Percentiles rank a stretch among this genome's conserved stretches.
phyloP scores from a whole-genome alignment of 2,329 filamentous ascomycete species.

The Venturia oleaginea region DNA sequence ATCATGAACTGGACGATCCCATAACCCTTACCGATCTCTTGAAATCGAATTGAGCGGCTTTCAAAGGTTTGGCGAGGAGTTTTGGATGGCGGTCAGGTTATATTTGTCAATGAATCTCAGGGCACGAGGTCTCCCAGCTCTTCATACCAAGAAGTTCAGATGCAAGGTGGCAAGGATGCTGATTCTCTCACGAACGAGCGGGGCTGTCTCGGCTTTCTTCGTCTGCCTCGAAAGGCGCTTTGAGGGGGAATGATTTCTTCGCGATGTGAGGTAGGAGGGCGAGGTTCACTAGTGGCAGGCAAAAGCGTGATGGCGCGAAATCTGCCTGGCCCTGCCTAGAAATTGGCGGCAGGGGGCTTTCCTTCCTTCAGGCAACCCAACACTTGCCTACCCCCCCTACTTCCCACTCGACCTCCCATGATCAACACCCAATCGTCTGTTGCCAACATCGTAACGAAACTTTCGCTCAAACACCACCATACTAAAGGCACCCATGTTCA shows the following conservation, averaged over 20 bases:
- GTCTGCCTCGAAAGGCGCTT: background rate
- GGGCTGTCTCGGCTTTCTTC: background rate
- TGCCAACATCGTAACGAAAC: background rate
- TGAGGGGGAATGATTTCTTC: background rate
- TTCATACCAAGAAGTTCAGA: background rate
- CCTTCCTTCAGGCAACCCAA: background rate
- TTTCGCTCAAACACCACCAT: background rate
- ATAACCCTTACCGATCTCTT: too few species aligned
- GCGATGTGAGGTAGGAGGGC: background rate
- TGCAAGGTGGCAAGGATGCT: background rate
- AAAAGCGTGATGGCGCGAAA: background rate
- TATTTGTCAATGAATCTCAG: background rate
- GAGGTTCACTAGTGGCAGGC: background rate
- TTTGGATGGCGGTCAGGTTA: too few species aligned
- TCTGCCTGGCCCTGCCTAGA: background rate
- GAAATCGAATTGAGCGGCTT: too few species aligned
- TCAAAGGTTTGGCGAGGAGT: too few species aligned
- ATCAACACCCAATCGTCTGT: background rate
- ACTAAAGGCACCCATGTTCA: background rate
- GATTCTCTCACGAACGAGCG: background rate
- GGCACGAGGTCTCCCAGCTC: background rate
- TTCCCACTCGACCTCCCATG: background rate
- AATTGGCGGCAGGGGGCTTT: background rate
- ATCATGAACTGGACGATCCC: too few species aligned
- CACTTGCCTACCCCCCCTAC: background rate